Percentiles rank a stretch among this genome's conserved stretches.
Conservation (phyloP, 2,329 filamentous ascomycete species). For the Clarireedia monteithiana region DNA sequence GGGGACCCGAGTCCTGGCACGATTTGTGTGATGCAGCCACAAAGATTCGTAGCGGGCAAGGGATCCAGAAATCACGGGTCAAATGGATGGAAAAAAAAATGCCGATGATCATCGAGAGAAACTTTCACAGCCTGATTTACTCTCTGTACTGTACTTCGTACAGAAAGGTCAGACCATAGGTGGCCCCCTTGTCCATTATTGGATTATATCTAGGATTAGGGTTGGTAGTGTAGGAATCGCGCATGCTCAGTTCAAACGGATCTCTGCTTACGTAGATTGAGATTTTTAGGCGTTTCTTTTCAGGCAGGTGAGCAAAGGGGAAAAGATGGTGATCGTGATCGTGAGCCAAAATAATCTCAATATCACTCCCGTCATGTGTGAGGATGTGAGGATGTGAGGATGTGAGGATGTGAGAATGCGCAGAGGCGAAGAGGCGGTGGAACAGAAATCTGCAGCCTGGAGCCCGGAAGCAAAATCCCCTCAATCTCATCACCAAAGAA, state of each 20-base stretch:
- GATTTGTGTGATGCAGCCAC: constrained; percentile 3
- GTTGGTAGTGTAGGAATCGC: background rate
- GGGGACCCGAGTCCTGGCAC: no score
- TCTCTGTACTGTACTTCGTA: background rate
- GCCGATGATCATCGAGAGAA: background rate
- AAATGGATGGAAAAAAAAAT: background rate
- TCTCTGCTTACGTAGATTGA: constrained; percentile 3
- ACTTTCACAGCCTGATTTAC: background rate
- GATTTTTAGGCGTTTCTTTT: background rate
- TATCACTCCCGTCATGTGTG: background rate
- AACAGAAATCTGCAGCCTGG: constrained; percentile 8
- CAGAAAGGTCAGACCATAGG: constrained; percentile 7
- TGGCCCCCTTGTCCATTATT: background rate
- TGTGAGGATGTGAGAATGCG: background rate
- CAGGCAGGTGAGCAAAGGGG: background rate
- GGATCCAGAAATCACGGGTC: constrained; percentile 3
- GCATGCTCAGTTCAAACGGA: background rate
- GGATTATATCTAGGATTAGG: background rate
- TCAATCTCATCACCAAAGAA: background rate
- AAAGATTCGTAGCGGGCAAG: background rate
- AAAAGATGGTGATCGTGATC: background rate
- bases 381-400: background rate
- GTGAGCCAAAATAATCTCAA: background rate
- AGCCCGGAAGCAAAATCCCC: constrained; percentile 2
- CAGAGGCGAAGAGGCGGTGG: background rate